These are phyloP conservation scores for Candida fluviatilis DNA, from an alignment of 805 yeast genomes.

Conservation along the genomic window DNA sequence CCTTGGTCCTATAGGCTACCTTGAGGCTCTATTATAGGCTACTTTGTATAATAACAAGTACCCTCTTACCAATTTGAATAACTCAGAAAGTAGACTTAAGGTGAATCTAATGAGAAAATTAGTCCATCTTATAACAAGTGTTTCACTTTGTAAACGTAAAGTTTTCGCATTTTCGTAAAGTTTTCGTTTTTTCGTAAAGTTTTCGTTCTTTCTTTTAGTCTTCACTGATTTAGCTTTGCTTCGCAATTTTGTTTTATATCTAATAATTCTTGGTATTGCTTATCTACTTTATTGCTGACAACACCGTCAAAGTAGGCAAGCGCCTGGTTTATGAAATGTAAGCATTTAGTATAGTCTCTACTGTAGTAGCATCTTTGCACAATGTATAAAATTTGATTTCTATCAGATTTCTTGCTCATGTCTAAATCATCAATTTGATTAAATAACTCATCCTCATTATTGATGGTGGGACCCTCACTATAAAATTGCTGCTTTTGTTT, in stretches of 20 bases:
- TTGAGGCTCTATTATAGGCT: too few species aligned
- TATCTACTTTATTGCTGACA: constrained; percentile 4
- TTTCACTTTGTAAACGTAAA: too few species aligned
- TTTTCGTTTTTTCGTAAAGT: too few species aligned
- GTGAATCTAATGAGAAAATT: too few species aligned
- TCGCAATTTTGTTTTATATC: constrained; percentile 5
- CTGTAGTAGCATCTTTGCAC: constrained; percentile 61
- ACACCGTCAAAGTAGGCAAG: constrained; percentile 16
- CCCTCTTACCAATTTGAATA: too few species aligned
- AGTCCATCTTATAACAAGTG: too few species aligned
- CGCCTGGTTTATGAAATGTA: constrained; percentile 38
- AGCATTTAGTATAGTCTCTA: constrained; percentile 49
- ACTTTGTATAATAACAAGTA: too few species aligned
- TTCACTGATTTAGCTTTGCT: too few species aligned
- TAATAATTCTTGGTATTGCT: constrained; percentile 3
- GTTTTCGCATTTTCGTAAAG: too few species aligned
- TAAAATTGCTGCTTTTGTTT: constrained; percentile 50
- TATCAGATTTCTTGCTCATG: constrained; percentile 43
- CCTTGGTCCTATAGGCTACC: too few species aligned
- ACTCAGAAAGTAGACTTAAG: too few species aligned
- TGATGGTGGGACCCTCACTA: constrained; percentile 53
- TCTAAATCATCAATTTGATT: constrained; percentile 22
- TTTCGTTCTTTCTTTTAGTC: too few species aligned
- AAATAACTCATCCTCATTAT: constrained; percentile 43
- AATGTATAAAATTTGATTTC: constrained; percentile 53